phyloP scores from a whole-genome alignment of 768 basidiomycete genomes.

The Pulveroboletus sp. region DNA sequence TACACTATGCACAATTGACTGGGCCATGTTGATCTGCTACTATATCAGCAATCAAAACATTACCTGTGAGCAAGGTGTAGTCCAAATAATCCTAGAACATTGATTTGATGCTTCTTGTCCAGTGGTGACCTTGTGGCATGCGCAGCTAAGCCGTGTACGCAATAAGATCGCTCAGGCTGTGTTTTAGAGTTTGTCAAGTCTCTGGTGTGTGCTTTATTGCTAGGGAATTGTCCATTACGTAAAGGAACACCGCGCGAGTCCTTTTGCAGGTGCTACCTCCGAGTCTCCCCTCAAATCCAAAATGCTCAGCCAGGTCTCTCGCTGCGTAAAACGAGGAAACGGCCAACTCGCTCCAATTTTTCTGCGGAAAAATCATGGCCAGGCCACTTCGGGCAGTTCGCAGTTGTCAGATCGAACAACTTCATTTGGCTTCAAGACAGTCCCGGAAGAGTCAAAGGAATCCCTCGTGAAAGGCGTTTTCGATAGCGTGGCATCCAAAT shows the following conservation, averaged over 20 bases:
- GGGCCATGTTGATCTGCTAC: no score
- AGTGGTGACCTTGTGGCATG: no score
- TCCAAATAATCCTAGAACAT: neutral
- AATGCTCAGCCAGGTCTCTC: slow-evolving; percentile 17
- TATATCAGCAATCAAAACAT: neutral
- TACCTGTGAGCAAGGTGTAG: neutral
- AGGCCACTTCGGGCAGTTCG: slow-evolving; percentile 5
- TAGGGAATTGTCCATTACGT: no score
- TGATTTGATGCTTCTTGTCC: no score
- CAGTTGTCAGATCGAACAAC: slow-evolving; percentile 43
- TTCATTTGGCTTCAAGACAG: slow-evolving; percentile 91
- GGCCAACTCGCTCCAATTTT: slow-evolving; percentile 10
- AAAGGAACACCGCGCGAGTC: neutral
- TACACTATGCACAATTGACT: neutral
- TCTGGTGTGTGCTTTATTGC: neutral
- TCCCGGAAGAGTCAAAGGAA: slow-evolving; percentile 86
- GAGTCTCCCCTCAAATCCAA: neutral
- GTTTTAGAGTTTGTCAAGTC: neutral
- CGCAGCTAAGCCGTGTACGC: neutral
- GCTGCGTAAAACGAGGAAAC: slow-evolving; percentile 12
- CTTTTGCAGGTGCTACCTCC: neutral
- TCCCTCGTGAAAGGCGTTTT: slow-evolving; percentile 89
- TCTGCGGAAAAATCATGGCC: slow-evolving; percentile 23
- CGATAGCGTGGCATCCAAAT: slow-evolving; percentile 89
- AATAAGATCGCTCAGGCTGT: neutral